phyloP scores from a whole-genome alignment of 2,329 filamentous ascomycete species.

The Diaporthe batatas region DNA sequence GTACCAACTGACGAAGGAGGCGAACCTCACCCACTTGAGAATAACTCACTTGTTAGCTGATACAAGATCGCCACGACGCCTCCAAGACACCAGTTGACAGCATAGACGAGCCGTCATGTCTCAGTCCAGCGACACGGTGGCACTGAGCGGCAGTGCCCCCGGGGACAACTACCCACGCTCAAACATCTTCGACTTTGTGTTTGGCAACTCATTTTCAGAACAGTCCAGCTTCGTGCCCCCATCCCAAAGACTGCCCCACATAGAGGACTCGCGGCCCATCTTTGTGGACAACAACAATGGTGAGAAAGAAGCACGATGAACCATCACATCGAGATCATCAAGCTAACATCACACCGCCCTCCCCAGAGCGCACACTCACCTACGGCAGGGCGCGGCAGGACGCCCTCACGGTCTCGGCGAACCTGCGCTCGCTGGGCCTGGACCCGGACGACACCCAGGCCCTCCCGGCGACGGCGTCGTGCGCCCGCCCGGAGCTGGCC shows the following conservation, averaged over 20 bases:
- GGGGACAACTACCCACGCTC: conserved; percentile 44
- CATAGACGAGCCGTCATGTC: conserved; percentile 20
- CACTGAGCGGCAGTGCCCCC: conserved; percentile 45
- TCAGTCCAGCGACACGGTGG: conserved; percentile 28
- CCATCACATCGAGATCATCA: conserved; percentile 6
- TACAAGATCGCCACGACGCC: background rate
- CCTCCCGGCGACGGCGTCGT: conserved; percentile 56
- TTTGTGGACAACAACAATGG: conserved; percentile 57
- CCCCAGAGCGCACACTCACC: conserved; percentile 53
- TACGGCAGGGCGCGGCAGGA: conserved; percentile 52
- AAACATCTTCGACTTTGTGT: conserved; percentile 55
- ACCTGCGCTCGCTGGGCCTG: conserved; percentile 53
- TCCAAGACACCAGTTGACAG: background rate
- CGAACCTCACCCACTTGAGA: background rate
- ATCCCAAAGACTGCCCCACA: conserved; percentile 49
- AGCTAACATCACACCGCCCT: conserved; percentile 3
- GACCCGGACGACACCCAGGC: conserved; percentile 51
- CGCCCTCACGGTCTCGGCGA: conserved; percentile 53
- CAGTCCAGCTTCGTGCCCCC: conserved; percentile 49
- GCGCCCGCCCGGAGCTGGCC: conserved; percentile 54
- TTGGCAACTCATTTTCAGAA: conserved; percentile 54
- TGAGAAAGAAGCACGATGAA: too few relatives aligned
- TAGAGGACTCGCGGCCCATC: conserved; percentile 52
- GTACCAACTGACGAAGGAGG: background rate
- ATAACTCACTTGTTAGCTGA: background rate